phyloP scores from a whole-genome alignment of 352 stramenopile genomes.

The Globisporangium recalcitrans region DNA sequence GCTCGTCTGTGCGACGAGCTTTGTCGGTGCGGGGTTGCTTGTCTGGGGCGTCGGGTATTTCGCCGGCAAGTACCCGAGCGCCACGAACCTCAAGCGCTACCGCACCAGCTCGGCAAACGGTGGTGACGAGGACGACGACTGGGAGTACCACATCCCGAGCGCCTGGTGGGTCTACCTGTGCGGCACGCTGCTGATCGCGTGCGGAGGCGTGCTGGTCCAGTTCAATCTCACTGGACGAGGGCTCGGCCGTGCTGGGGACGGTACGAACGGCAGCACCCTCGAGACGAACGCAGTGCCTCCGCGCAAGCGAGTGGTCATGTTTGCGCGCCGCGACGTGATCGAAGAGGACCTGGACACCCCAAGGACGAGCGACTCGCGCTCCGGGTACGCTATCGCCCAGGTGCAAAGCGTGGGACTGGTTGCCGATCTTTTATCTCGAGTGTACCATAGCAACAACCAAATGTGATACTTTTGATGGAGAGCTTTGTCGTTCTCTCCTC shows the following conservation, averaged over 20 bases:
- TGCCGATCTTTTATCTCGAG: no score
- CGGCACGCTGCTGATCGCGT: slow-evolving; percentile 35
- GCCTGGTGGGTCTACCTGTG: slow-evolving; percentile 52
- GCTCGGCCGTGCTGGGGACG: background rate
- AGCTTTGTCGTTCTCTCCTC: background rate
- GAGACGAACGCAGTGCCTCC: background rate
- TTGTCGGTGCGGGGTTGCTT: slow-evolving; percentile 36
- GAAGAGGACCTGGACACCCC: slow-evolving; percentile 8
- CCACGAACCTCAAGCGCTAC: slow-evolving; percentile 34
- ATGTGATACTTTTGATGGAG: background rate
- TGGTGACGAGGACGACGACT: slow-evolving; percentile 22
- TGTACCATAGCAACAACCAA: background rate
- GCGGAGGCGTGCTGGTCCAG: slow-evolving; percentile 35
- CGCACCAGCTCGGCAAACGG: slow-evolving; percentile 18
- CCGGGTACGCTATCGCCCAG: background rate
- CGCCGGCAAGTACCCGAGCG: slow-evolving; percentile 41
- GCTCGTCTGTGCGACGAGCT: slow-evolving; percentile 55
- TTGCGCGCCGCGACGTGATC: background rate
- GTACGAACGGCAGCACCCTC: background rate
- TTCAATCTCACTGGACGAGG: slow-evolving; percentile 19
- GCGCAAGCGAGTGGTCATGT: slow-evolving; percentile 9
- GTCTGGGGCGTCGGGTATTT: slow-evolving; percentile 64
- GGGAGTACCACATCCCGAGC: slow-evolving; percentile 39
- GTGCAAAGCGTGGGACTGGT: no score
- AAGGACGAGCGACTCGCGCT: background rate